These are phyloP conservation scores for Leishmania lainsoni DNA, from an alignment of 208 protist genomes.

Conservation along the genomic window DNA sequence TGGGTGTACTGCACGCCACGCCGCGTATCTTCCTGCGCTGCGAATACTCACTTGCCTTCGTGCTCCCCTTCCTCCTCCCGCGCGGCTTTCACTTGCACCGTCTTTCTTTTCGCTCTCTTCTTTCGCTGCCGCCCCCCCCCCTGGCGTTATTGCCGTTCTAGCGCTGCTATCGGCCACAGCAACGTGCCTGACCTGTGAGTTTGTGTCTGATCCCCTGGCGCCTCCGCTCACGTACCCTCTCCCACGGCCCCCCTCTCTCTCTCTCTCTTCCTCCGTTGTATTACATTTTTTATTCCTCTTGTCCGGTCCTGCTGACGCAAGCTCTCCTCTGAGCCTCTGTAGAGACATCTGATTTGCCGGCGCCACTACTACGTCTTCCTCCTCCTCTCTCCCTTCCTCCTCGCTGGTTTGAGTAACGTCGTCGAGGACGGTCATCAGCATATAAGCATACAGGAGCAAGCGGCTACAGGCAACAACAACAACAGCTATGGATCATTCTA, in stretches of 20 bases:
- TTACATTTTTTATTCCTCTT: neutral
- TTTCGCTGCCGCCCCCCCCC: neutral
- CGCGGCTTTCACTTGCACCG: neutral
- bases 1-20: neutral
- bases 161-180: neutral
- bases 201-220: neutral
- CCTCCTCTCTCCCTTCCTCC: neutral
- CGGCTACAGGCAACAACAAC: neutral
- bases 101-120: slow-evolving; percentile 1
- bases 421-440: neutral
- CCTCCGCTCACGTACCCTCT: neutral
- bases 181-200: neutral
- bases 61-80: neutral
- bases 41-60: neutral
- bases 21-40: neutral
- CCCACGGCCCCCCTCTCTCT: neutral
- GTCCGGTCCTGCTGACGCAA: neutral
- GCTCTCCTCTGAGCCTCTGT: neutral
- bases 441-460: slow-evolving; percentile 7
- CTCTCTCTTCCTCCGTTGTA: neutral
- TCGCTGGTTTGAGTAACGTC: neutral
- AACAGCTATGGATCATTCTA: slow-evolving; percentile 20
- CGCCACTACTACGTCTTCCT: neutral
- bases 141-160: neutral
- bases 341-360: neutral